Conservation (phyloP, 1,284 basidiomycete species). For the Coniferiporia weirii region DNA sequence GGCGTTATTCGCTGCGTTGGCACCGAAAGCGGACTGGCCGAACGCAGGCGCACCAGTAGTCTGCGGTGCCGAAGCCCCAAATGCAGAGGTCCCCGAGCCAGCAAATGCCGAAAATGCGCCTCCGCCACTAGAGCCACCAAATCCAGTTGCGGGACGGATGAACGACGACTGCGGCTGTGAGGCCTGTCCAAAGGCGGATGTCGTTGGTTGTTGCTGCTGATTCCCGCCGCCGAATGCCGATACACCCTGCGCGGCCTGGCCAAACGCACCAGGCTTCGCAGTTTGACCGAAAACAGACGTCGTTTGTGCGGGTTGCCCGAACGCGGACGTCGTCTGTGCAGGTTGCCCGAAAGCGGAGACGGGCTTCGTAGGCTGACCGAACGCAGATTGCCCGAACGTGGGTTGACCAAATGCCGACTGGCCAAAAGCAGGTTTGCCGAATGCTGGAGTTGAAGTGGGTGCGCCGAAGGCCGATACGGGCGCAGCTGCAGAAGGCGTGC, state of each 20-base stretch:
- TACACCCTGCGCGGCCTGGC: neutral
- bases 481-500: slow-evolving; percentile 17
- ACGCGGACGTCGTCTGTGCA: slow-evolving; percentile 29
- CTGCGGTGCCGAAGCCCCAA: slow-evolving; percentile 25
- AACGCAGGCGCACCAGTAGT: slow-evolving; percentile 25
- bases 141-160: slow-evolving; percentile 31
- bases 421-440: slow-evolving; percentile 36
- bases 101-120: slow-evolving; percentile 33
- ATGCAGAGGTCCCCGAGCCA: slow-evolving; percentile 28
- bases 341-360: slow-evolving; percentile 29
- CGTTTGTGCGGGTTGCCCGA: slow-evolving; percentile 32
- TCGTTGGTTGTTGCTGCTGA: slow-evolving; percentile 15
- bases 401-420: slow-evolving; percentile 30
- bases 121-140: slow-evolving; percentile 23
- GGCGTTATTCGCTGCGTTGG: slow-evolving; percentile 22
- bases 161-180: slow-evolving; percentile 27
- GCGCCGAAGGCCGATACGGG: slow-evolving; percentile 29
- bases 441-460: slow-evolving; percentile 26
- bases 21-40: slow-evolving; percentile 28
- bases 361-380: slow-evolving; percentile 28
- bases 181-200: slow-evolving; percentile 30
- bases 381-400: slow-evolving; percentile 32
- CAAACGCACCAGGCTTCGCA: slow-evolving; percentile 18
- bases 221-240: slow-evolving; percentile 29
- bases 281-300: slow-evolving; percentile 34